phyloP scores from a whole-genome alignment of 2,329 filamentous ascomycete species.

The Fusarium ambrosium region DNA sequence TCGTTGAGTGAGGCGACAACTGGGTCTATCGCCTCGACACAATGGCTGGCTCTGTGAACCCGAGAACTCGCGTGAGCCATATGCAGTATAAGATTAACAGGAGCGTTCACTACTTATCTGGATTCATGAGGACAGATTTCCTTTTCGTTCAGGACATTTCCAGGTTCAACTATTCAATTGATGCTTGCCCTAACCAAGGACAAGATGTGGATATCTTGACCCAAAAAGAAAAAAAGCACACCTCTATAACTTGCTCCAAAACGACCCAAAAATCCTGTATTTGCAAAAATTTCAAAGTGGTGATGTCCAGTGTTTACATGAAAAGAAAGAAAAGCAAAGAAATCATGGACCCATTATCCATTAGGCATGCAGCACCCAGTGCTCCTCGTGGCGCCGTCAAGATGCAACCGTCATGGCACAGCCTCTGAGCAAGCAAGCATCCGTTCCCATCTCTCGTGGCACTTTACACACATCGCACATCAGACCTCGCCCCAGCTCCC shows the following conservation, averaged over 20 bases:
- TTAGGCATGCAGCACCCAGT: slow-evolving; percentile 19
- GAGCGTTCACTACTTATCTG: background rate
- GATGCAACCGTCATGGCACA: slow-evolving; percentile 15
- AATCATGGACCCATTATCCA: slow-evolving; percentile 11
- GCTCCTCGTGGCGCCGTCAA: slow-evolving; percentile 27
- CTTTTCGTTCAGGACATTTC: background rate
- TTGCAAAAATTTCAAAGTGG: slow-evolving; percentile 24
- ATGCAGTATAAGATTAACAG: background rate
- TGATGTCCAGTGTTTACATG: slow-evolving; percentile 36
- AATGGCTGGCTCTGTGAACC: slow-evolving; percentile 30
- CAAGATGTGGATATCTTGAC: slow-evolving; percentile 12
- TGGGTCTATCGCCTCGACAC: slow-evolving; percentile 23
- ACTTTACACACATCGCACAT: slow-evolving; percentile 49
- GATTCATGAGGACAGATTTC: background rate
- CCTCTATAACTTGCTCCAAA: slow-evolving; percentile 31
- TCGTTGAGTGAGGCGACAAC: slow-evolving; percentile 38
- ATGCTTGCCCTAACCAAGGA: slow-evolving; percentile 17
- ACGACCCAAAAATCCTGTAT: slow-evolving; percentile 35
- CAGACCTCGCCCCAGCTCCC: slow-evolving; percentile 85
- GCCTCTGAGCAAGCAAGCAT: slow-evolving; percentile 9
- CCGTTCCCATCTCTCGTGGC: slow-evolving; percentile 7
- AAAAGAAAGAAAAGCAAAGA: slow-evolving; percentile 9
- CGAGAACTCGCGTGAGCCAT: background rate
- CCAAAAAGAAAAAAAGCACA: background rate
- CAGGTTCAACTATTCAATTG: slow-evolving; percentile 7